Evolutionary conservation across 352 stramenopile species (phyloP), one percentile per base, ranked within the genome.

Genomic region (Phytopythium delawarense): DNA sequence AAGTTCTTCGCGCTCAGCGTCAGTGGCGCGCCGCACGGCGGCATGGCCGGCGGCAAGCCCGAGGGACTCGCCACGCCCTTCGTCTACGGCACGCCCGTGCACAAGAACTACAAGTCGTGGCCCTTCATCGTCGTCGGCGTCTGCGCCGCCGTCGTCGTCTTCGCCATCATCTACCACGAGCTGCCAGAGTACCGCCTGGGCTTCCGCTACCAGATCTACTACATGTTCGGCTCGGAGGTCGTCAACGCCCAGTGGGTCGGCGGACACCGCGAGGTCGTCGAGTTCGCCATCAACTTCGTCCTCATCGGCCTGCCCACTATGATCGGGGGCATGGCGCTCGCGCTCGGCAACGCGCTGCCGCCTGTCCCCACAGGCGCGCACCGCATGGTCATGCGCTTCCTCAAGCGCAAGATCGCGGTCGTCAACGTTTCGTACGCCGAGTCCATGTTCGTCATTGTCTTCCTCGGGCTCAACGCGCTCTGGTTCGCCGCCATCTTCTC

Each of bases 21-120:
- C 16, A 90, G 78, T 57, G 69, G 61, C 48, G 77, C 70, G 20
- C 69, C 78, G 48, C 39, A 55, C 60, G 37, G 60, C 28, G 63
- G 61, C 37, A 61, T 59, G 30, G 66, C 63, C 40, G 70, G 69
- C 50, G 78, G 71, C 23, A 79, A 88, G 61, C 67, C 70, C 8
- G 88, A 80, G 40, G 63, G 62, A 25, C 65, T 89, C 20, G 79
- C 79, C 7, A 86, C 79, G 61, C 81, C 79, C 25, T 89, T 85
- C 37, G 74, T 93, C 42, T 93, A 93, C 70, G 77, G 76, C 52
- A 93, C 84, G 35, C 84, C 84, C 18, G 65, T 91, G 59, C 67
- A 78, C 61, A 93, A 93, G 65, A 89, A 80, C 49, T 91, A 92
- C 75, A 93, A 93, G 73, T 72, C 70, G 55, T 93, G 84, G 84